Base-by-base conservation (phyloP, 306 rosid genomes). In the Cucurbita pepo region DNA sequence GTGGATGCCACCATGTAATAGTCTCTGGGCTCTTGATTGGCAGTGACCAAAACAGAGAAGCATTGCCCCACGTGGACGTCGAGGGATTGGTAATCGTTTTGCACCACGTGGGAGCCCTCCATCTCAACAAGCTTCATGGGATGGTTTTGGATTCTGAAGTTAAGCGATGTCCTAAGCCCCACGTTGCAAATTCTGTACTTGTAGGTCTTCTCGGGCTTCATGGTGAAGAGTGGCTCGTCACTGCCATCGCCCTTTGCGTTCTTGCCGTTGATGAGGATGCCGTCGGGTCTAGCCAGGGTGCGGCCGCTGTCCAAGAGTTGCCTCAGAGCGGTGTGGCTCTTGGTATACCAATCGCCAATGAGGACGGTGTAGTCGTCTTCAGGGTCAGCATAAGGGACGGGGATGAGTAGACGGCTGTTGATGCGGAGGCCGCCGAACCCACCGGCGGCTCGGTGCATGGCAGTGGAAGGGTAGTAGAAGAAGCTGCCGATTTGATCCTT, bases 61-160 rank as follows among this genome's bases (percentile, higher is more conserved):
- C 98, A 92, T 57, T 88, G 90, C 0, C 96, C 98, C 0, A 92
- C 37, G 37, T 92, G 98, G 4, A 92, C 82, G 3, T 92, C 98
- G 1, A 92, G 86, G 0, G 98, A 88, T 43, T 87, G 83, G 38
- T 92, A 92, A 3, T 15, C 18, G 75, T 85, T 90, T 43, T 92
- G 96, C 1, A 92, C 88, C 1, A 81, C 75, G 83, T 92, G 98
- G 5, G 98, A 90, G 0, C 98, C 98, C 73, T 92, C 98, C 89
- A 88, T 37, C 62, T 92, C 96, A 0, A 92, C 98, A 0, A 92
- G 80, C 56, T 38, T 80, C 91, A 92, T 59, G 16, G 75, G 64
- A 40, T 92, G 98, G 10, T 73, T 80, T 78, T 92, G 98, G 74
- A 92, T 79, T 48, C 92, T 82, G 76, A 92, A 87, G 75, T 92